Conservation (phyloP, 148 eudicot species). For the Vaccinium macrocarpon region DNA sequence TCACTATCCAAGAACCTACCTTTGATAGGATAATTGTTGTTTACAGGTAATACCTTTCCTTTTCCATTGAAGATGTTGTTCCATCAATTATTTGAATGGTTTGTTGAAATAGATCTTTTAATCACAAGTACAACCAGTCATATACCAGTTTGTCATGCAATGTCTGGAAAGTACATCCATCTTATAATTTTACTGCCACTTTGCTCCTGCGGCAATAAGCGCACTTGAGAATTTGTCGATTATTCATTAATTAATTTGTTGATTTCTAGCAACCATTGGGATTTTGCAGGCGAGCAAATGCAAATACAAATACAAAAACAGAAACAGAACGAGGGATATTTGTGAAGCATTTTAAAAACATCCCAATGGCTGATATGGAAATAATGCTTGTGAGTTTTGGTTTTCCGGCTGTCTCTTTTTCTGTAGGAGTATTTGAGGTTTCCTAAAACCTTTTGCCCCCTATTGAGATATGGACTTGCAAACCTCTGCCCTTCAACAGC, state of each 20-base stretch:
- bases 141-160: background rate
- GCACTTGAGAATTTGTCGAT: background rate
- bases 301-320: conserved; percentile 36
- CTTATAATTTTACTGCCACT: background rate
- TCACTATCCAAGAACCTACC: conserved; percentile 94
- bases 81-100: conserved; percentile 2
- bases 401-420: background rate
- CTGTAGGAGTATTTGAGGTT: background rate
- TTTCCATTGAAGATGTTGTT: conserved; percentile 1
- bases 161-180: background rate
- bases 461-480: background rate
- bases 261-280: conserved; percentile 3
- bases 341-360: conserved; percentile 91
- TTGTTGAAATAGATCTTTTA: background rate
- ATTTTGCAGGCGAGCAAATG: conserved; percentile 58
- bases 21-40: conserved; percentile 96
- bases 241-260: background rate
- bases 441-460: background rate
- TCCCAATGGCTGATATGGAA: conserved; percentile 99
- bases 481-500: conserved; percentile 38
- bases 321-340: conserved; percentile 74
- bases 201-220: background rate
- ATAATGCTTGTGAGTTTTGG: conserved; percentile 68
- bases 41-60: conserved; percentile 57
- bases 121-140: background rate